A percentile compares a stretch with the other conserved stretches of the same genome.
Evolutionary conservation across 805 yeast species (phyloP).

Genomic region (Yarrowia osloensis): DNA sequence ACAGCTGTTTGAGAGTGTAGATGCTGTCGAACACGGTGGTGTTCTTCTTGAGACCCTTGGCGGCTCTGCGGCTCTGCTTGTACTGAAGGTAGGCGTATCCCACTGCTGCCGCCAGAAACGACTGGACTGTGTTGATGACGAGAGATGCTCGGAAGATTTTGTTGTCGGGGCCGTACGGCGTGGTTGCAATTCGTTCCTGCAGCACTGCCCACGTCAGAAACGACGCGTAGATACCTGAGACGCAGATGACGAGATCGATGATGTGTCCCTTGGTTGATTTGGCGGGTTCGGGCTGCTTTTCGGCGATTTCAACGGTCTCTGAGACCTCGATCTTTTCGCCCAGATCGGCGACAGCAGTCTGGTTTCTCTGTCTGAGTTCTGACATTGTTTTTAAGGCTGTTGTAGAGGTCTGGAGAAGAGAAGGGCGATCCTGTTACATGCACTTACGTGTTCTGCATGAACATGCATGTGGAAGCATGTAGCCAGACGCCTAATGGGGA

Average conservation of each 20-base stretch:
- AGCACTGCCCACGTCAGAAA: slow-evolving; percentile 90
- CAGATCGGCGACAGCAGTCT: not conserved
- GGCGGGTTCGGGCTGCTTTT: not conserved
- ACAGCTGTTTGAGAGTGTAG: slow-evolving; percentile 9
- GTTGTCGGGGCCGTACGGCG: slow-evolving; percentile 61
- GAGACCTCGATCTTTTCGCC: not conserved
- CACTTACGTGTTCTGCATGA: slow-evolving; percentile 16
- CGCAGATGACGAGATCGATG: slow-evolving; percentile 41
- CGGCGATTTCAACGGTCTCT: not conserved
- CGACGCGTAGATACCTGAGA: slow-evolving; percentile 76
- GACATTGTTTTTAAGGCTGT: not conserved
- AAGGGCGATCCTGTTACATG: not conserved
- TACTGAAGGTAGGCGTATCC: slow-evolving; percentile 60
- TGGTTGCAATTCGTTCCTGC: slow-evolving; percentile 83
- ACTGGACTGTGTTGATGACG: slow-evolving; percentile 74
- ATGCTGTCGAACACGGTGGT: not conserved
- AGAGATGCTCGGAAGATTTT: slow-evolving; percentile 72
- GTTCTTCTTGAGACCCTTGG: slow-evolving; percentile 33
- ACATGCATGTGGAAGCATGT: not conserved
- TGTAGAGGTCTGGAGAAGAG: not conserved
- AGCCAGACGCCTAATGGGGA: not conserved
- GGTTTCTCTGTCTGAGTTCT: not conserved
- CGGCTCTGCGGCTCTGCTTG: slow-evolving; percentile 34
- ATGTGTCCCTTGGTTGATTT: slow-evolving; percentile 20
- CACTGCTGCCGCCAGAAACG: slow-evolving; percentile 65